Conservation (phyloP, 1,139 yeast species). For the Saccharomycopsis hybrid region DNA sequence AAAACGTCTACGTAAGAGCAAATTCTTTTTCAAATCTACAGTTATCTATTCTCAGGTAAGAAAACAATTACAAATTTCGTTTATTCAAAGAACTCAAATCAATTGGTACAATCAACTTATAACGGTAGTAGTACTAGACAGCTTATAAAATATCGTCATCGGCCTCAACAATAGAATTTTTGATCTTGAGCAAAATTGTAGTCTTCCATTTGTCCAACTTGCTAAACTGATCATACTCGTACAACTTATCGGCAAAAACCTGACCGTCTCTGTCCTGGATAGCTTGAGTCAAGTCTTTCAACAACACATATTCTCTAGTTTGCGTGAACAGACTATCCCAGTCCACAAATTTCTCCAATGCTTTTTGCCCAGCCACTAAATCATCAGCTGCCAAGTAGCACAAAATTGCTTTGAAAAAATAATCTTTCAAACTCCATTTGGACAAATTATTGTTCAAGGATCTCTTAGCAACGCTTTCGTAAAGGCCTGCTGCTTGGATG, state of each 20-base stretch:
- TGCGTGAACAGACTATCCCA: constrained; percentile 76
- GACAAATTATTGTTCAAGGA: constrained; percentile 70
- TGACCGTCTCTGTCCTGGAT: constrained; percentile 78
- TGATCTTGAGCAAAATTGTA: constrained; percentile 74
- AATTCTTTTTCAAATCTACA: too few relatives aligned
- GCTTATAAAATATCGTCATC: constrained; percentile 49
- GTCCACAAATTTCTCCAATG: constrained; percentile 53
- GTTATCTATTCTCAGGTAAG: too few relatives aligned
- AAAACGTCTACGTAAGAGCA: too few relatives aligned
- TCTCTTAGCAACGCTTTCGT: constrained; percentile 70
- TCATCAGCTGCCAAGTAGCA: constrained; percentile 82
- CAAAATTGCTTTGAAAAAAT: constrained; percentile 75
- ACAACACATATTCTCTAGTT: constrained; percentile 71
- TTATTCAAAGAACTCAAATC: too few relatives aligned
- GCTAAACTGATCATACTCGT: constrained; percentile 79
- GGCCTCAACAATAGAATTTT: constrained; percentile 64
- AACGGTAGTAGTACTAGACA: too few relatives aligned
- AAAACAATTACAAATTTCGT: too few relatives aligned
- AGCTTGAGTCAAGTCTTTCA: constrained; percentile 60
- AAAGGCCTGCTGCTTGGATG: constrained; percentile 65
- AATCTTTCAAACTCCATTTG: constrained; percentile 90
- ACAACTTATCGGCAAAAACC: constrained; percentile 65
- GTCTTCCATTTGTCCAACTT: constrained; percentile 92
- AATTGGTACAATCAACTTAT: too few relatives aligned
- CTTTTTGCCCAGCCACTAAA: constrained; percentile 75